Evolutionary conservation across 331 rosid species (phyloP), one percentile per base, ranked within the genome.

Genomic region (Phaseolus coccineus): DNA sequence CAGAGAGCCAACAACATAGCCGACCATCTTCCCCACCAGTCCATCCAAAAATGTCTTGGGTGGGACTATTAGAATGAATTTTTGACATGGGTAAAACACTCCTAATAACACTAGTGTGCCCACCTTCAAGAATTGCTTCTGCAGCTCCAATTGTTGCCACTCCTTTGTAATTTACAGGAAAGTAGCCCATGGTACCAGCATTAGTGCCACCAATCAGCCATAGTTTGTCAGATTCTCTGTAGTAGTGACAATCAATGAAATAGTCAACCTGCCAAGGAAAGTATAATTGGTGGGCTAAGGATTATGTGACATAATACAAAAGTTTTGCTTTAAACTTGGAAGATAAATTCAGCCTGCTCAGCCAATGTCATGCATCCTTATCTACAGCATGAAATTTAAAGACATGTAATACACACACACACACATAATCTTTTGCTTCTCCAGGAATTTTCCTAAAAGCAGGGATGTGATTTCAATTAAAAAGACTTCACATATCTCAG

Each of bases 1-100:
- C 97, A 1, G 97, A 90, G n/a, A 82, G 73, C 98, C 99, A 95
- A 76, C 97, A 95, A 85, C 97, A 91, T 53, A 95, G 77, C 10
- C 94, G 85, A 52, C 99, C 99, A 84, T 95, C 98, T 91, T 95
- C 98, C 39, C 98, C 97, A 16, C 99, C 98, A 0, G 94, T 87
- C 99, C 99, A 95, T 74, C 99, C 98, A 78, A 95, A 93, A 82
- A 89, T 76, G 71, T 92, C 90, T 33, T 69, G 89, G 84, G 78
- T 85, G 69, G 48, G 22, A 56, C 62, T 24, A 30, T 68, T 87
- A 46, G 68, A 65, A 25, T 77, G 83, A 71, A 79, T 6, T 74
- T 64, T 85, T 7, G 93, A 84, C 90, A 83, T 89, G 5, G 96
- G 92, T 81, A 95, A 80, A 40, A 90, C 82, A 40, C 92, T 87